Conservation (phyloP, 345 rosid genomes). For the Gynandropsis gynandra region DNA sequence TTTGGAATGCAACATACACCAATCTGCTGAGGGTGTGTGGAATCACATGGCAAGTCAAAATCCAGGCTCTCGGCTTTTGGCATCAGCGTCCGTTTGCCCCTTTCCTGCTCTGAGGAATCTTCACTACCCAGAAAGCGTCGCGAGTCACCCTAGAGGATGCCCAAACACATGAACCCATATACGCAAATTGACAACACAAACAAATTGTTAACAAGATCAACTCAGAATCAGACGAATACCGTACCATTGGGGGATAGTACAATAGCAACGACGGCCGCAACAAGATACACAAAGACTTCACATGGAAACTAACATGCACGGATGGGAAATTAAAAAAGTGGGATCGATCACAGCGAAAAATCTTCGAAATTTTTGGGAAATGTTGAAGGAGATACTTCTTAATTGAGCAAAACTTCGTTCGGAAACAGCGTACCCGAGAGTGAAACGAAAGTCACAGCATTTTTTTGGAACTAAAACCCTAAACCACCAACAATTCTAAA, state of each 20-base stretch:
- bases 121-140: slow-evolving; percentile 19
- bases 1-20: slow-evolving; percentile 34
- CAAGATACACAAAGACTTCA: too few relatives aligned
- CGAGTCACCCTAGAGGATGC: slow-evolving; percentile 29
- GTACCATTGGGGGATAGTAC: slow-evolving; percentile 17
- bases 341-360: too few relatives aligned
- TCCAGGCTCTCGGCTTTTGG: slow-evolving; percentile 63
- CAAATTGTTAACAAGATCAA: not conserved
- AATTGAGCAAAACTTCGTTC: too few relatives aligned
- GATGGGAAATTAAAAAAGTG: too few relatives aligned
- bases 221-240: not conserved
- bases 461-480: too few relatives aligned
- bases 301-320: too few relatives aligned
- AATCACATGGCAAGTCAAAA: slow-evolving; percentile 42
- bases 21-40: slow-evolving; percentile 26
- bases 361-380: too few relatives aligned
- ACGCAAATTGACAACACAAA: slow-evolving; percentile 4
- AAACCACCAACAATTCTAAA: too few relatives aligned
- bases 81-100: slow-evolving; percentile 17
- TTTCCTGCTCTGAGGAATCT: slow-evolving; percentile 29
- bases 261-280: too few relatives aligned
- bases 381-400: too few relatives aligned
- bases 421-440: too few relatives aligned
- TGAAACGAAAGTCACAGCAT: too few relatives aligned
- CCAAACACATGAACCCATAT: slow-evolving; percentile 1